These are phyloP conservation scores for Lentinula aciculospora DNA, from an alignment of 768 basidiomycete genomes.

Conservation along the genomic window DNA sequence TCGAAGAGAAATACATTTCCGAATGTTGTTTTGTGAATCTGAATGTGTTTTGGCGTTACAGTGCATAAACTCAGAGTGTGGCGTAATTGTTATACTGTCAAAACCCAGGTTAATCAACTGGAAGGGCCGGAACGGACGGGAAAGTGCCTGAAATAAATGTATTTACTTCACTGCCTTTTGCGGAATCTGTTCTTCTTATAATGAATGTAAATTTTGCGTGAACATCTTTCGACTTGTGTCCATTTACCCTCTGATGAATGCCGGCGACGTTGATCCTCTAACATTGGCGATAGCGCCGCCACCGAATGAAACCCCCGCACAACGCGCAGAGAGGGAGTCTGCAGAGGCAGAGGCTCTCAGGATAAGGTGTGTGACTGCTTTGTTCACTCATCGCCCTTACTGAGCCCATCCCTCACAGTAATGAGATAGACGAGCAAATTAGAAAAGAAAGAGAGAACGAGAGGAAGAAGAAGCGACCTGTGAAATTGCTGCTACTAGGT, in stretches of 20 bases:
- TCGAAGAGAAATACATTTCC: no score
- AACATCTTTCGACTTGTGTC: background rate
- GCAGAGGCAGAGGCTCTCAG: constrained; percentile 60
- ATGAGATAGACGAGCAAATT: constrained; percentile 73
- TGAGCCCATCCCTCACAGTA: constrained; percentile 27
- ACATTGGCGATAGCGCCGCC: constrained; percentile 58
- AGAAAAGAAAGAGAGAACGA: constrained; percentile 51
- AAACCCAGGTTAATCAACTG: background rate
- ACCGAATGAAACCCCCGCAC: constrained; percentile 52
- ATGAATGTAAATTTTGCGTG: constrained; percentile 2
- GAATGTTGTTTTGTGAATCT: no score
- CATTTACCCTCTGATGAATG: background rate
- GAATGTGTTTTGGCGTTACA: no score
- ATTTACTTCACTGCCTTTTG: background rate
- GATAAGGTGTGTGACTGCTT: constrained; percentile 25
- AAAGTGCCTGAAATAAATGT: constrained; percentile 1
- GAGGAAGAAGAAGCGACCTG: constrained; percentile 60
- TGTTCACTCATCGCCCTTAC: background rate
- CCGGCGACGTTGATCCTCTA: constrained; percentile 56
- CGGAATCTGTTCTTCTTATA: constrained; percentile 1
- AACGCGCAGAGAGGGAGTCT: constrained; percentile 47
- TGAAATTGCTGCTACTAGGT: constrained; percentile 72
- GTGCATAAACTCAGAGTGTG: no score
- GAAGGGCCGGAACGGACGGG: background rate
- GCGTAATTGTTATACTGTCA: no score